Evolutionary conservation across 2,329 filamentous ascomycete genomes (phyloP), one percentile per base, ranked within the genome.

Genomic region (Huntiella omanensis): DNA sequence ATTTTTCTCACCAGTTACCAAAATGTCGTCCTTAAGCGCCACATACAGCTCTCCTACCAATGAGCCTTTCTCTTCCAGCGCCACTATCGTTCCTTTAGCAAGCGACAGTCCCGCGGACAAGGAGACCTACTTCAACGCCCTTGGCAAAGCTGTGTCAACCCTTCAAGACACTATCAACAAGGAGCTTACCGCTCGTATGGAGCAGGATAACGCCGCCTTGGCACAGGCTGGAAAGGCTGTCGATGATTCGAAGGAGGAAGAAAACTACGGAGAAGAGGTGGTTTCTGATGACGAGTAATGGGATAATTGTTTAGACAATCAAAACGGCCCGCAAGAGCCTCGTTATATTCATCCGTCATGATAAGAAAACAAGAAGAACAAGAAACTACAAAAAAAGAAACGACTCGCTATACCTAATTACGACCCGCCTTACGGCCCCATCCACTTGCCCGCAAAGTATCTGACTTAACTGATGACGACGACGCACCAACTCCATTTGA

Each of bases 181-280:
- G 52, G 77, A 82, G 57, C 67, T 88, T 49, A 87, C 83, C 4
- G 58, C 65, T 45, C 74, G 77, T 48, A 87, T 87, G 83, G 80
- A 79, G 34, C 69, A 80, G 51, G 81, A 86, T 57, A 80, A 78
- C 17, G 17, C 37, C 7, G 44, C 35, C n/a, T 62, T 64, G 11
- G 50, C 56, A 49, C 42, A 56, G 49, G 36, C 44, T 13, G 55
- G 51, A 43, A 55, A 50, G 40, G 54, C 49, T 6, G 55, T 66
- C 7, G 69, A 75, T 50, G 73, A 78, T 50, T 66, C 60, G 8
- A 69, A 71, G 51, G 75, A 78, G 56, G 82, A 85, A 57, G 75
- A 83, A 55, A 81, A 86, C 57, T 93, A 94, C 58, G 86, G 85
- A 41, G 86, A 93, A 60, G 85, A 93, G 59, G 73, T 77, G 10